A percentile compares a stretch with the other conserved stretches of the same genome.
Conservation (phyloP, 345 rosid genomes). For the Fremontodendron californicum region DNA sequence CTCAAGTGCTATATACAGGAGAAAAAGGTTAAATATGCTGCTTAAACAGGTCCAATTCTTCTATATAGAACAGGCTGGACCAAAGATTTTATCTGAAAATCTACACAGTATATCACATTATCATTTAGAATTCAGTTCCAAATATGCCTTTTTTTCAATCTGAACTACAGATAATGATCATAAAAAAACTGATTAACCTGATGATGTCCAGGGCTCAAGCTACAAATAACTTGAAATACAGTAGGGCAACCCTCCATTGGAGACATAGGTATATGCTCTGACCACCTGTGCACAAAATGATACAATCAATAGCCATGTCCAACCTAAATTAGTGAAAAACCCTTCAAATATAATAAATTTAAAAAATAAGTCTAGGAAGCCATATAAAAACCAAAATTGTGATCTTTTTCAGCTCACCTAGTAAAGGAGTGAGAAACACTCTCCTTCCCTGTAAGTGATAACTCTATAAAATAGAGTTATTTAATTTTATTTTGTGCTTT, state of each 20-base stretch:
- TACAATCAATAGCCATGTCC: constrained; percentile 5
- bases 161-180: background rate
- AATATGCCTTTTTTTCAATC: background rate
- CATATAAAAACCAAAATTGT: background rate
- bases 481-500: no score
- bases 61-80: background rate
- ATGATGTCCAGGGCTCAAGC: constrained; percentile 69
- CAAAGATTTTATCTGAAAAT: background rate
- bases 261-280: constrained; percentile 66
- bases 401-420: constrained; percentile 34
- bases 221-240: constrained; percentile 67
- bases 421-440: constrained; percentile 59
- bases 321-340: background rate
- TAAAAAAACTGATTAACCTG: constrained; percentile 39
- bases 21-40: background rate
- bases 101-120: background rate
- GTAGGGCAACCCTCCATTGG: constrained; percentile 72
- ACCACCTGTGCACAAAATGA: constrained; percentile 49
- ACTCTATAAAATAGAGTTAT: no score
- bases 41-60: background rate
- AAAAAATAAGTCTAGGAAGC: background rate
- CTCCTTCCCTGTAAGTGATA: constrained; percentile 75
- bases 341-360: background rate
- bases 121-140: background rate
- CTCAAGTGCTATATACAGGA: background rate